These are phyloP conservation scores for Barnettozyma siamensis DNA, from an alignment of 805 yeast genomes.

Conservation along the genomic window DNA sequence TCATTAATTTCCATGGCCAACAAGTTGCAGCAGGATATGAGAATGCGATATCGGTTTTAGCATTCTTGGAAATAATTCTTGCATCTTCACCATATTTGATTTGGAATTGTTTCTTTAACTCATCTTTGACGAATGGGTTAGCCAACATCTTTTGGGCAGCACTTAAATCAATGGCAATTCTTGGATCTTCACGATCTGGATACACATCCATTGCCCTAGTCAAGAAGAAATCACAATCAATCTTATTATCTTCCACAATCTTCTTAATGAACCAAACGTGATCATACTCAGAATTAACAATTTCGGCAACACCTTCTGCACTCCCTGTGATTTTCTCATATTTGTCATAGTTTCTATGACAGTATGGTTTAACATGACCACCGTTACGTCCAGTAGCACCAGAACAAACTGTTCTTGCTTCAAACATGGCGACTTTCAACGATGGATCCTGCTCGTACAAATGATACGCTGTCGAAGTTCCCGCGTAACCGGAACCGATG, in stretches of 20 bases:
- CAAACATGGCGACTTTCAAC: slow-evolving; percentile 28
- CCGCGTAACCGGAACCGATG: slow-evolving; percentile 43
- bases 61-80: slow-evolving; percentile 55
- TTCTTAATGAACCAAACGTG: slow-evolving; percentile 30
- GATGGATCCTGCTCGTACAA: slow-evolving; percentile 25
- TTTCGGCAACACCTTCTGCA: slow-evolving; percentile 28
- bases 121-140: slow-evolving; percentile 27
- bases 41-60: slow-evolving; percentile 76
- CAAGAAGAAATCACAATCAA: slow-evolving; percentile 35
- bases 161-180: slow-evolving; percentile 12
- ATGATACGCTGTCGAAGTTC: slow-evolving; percentile 35
- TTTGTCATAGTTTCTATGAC: slow-evolving; percentile 13
- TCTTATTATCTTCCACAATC: slow-evolving; percentile 27
- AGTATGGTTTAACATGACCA: slow-evolving; percentile 40
- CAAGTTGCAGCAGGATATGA: slow-evolving; percentile 41
- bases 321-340: slow-evolving; percentile 11
- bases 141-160: slow-evolving; percentile 17
- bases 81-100: slow-evolving; percentile 33
- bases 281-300: slow-evolving; percentile 32
- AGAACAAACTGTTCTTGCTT: slow-evolving; percentile 36
- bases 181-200: slow-evolving; percentile 21
- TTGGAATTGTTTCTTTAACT: slow-evolving; percentile 28
- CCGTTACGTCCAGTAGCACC: slow-evolving; percentile 48
- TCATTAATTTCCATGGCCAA: slow-evolving; percentile 40
- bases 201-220: slow-evolving; percentile 32